phyloP scores from a whole-genome alignment of 2,329 filamentous ascomycete species.

The Epicoccum sorghinum region DNA sequence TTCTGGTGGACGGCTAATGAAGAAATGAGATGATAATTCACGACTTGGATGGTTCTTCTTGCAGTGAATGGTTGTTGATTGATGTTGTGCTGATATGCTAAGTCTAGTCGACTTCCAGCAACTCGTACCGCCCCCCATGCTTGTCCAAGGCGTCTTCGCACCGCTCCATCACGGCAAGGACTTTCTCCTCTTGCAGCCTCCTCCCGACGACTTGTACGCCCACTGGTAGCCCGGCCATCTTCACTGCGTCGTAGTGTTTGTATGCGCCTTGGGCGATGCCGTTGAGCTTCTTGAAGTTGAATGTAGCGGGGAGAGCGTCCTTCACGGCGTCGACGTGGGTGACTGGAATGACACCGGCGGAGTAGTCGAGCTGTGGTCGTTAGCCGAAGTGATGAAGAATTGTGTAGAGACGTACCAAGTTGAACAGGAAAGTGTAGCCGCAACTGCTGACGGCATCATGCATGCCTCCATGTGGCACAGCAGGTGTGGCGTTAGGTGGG shows the following conservation, averaged over 20 bases:
- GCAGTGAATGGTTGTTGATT: not conserved
- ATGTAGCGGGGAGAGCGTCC: constrained; percentile 68
- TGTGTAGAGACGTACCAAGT: constrained; percentile 65
- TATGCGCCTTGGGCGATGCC: constrained; percentile 83
- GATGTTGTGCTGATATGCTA: not conserved
- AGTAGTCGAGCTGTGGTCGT: constrained; percentile 74
- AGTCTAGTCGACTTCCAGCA: constrained; percentile 53
- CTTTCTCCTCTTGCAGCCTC: constrained; percentile 85
- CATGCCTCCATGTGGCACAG: constrained; percentile 87
- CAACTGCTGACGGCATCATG: constrained; percentile 82
- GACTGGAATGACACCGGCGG: constrained; percentile 80
- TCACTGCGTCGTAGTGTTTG: constrained; percentile 79
- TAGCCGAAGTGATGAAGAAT: constrained; percentile 9
- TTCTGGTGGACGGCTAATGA: too few species aligned
- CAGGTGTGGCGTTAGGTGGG: constrained; percentile 88
- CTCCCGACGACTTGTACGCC: constrained; percentile 83
- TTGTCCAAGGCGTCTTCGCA: constrained; percentile 75
- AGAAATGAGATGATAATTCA: too few species aligned
- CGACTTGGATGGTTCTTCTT: not conserved
- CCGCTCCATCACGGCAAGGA: constrained; percentile 77
- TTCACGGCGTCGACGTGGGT: constrained; percentile 77
- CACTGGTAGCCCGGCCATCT: constrained; percentile 88
- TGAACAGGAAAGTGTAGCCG: constrained; percentile 93
- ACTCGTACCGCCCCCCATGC: constrained; percentile 56
- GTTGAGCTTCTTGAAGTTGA: constrained; percentile 70